phyloP scores from a whole-genome alignment of 495 filamentous ascomycete genomes.

The Talaromyces wortmannii region DNA sequence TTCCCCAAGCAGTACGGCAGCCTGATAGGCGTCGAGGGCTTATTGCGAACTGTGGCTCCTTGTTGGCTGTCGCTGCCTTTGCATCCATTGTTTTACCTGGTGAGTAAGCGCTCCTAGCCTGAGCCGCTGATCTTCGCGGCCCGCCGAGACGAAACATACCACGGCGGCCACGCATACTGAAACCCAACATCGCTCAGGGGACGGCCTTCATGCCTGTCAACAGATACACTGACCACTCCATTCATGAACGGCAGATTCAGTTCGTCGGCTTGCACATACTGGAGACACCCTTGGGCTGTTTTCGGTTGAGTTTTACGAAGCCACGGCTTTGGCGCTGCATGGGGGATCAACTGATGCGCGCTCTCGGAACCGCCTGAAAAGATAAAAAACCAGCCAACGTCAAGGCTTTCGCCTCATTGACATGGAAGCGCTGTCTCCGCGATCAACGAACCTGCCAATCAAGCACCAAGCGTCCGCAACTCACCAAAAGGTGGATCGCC shows the following conservation, averaged over 20 bases:
- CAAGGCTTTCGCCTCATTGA: slow-evolving; percentile 6
- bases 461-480: slow-evolving; percentile 35
- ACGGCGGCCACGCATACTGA: background rate
- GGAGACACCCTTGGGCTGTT: background rate
- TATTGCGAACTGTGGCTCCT: background rate
- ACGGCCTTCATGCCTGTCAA: background rate
- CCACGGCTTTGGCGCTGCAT: background rate
- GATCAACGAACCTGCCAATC: slow-evolving; percentile 56
- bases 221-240: background rate
- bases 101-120: background rate
- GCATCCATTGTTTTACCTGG: background rate
- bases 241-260: background rate
- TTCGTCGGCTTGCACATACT: background rate
- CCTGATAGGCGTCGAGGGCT: background rate
- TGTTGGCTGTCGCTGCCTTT: background rate
- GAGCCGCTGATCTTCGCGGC: slow-evolving; percentile 3
- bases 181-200: background rate
- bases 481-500: slow-evolving; percentile 47
- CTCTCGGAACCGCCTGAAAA: background rate
- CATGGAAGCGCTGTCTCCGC: slow-evolving; percentile 68
- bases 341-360: background rate
- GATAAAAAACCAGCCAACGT: background rate
- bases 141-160: slow-evolving; percentile 1
- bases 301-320: background rate
- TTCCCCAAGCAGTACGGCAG: background rate